Evolutionary conservation across 2,329 filamentous ascomycete genomes (phyloP).

Genomic region (Colletotrichum cuscutae): DNA sequence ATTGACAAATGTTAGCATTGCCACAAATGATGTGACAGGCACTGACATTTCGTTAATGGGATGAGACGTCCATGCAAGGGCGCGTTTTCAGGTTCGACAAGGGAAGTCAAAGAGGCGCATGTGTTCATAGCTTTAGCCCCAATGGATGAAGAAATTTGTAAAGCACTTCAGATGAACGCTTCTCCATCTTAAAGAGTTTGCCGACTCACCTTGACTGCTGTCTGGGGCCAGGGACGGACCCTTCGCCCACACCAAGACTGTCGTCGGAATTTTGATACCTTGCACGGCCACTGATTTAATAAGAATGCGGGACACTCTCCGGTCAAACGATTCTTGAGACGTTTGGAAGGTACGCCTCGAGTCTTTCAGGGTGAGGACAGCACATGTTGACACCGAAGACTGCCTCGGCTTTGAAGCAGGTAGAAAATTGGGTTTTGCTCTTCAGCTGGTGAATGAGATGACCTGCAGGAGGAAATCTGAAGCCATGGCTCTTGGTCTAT

Average conservation of each 20-base stretch:
- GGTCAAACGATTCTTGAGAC: slow-evolving; percentile 33
- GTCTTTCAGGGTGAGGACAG: neutral
- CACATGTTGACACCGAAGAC: neutral
- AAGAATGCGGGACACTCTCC: neutral
- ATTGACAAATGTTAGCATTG: slow-evolving; percentile 23
- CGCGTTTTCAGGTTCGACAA: neutral
- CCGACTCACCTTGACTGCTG: neutral
- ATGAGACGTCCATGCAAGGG: slow-evolving; percentile 14
- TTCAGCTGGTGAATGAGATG: neutral
- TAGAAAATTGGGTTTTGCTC: neutral
- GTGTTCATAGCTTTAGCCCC: too few relatives aligned
- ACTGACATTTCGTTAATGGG: slow-evolving; percentile 6
- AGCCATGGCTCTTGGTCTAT: neutral
- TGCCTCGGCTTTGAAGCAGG: slow-evolving; percentile 8
- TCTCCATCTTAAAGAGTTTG: neutral
- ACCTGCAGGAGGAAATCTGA: neutral
- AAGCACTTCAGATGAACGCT: slow-evolving; percentile 24
- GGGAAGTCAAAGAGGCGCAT: neutral
- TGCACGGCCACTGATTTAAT: slow-evolving; percentile 6
- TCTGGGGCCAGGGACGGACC: neutral
- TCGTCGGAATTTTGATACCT: neutral
- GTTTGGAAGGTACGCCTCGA: slow-evolving; percentile 7
- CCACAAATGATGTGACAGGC: slow-evolving; percentile 15
- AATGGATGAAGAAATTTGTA: slow-evolving; percentile 18
- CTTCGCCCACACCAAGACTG: neutral